These are phyloP conservation scores for Suhomyces faveliae DNA, from an alignment of 805 yeast genomes.

Conservation along the genomic window DNA sequence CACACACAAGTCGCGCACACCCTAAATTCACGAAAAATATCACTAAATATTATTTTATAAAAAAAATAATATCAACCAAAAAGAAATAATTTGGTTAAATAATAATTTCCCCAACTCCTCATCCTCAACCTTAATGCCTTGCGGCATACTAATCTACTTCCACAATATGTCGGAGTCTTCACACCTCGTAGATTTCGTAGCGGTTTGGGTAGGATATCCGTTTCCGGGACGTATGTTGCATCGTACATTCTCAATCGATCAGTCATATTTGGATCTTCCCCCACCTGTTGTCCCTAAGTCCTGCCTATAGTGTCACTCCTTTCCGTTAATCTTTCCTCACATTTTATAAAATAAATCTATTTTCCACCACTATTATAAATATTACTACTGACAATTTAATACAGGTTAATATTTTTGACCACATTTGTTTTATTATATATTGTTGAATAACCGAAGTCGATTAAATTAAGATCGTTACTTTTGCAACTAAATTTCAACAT, in stretches of 20 bases:
- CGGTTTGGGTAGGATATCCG: background rate
- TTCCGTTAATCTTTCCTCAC: background rate
- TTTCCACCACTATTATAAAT: conserved; percentile 3
- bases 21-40: background rate
- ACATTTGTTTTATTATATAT: background rate
- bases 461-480: background rate
- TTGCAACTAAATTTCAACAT: background rate
- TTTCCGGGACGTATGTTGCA: background rate
- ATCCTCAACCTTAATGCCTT: background rate
- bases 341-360: conserved; percentile 5
- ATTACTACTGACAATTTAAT: conserved; percentile 2
- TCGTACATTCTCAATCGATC: background rate
- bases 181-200: background rate
- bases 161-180: background rate
- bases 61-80: background rate
- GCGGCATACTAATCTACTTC: background rate
- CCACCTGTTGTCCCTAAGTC: background rate
- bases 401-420: background rate
- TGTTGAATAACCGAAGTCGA: background rate
- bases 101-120: background rate
- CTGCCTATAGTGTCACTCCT: conserved; percentile 1
- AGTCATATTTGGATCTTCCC: background rate
- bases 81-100: background rate
- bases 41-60: background rate
- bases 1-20: background rate